Evolutionary conservation across 257 asterid genomes (phyloP), one percentile per base, ranked within the genome.

Genomic region (Schizonepeta tenuifolia): DNA sequence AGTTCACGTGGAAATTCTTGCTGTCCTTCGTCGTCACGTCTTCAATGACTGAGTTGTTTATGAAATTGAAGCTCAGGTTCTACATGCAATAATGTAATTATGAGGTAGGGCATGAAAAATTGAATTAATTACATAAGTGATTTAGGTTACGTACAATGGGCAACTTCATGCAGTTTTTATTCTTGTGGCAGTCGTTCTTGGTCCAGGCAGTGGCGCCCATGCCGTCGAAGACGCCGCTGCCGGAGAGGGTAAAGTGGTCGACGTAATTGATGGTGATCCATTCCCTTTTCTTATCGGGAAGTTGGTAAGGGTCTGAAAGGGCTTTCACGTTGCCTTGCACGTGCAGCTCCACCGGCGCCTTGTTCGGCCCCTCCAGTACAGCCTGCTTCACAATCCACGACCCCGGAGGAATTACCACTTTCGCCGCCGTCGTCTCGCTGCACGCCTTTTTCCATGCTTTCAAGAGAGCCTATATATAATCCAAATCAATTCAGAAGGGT

Each of bases 141-240:
- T 4, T 0, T 31, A 31, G 7, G 12, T 12, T 43, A 36, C 41
- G 9, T 8, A 44, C 53, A 5, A 15, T 15, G 0, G 56, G 56
- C 22, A 50, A 9, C 24, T 50, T 50, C 56, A 50, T 50, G 56
- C 56, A 50, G 11, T 50, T 50, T 2, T 50, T 50, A 18, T 50
- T 50, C 56, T 50, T 50, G 56, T 50, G 26, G 24, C 56, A 50
- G 12, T 50, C 56, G 56, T 49, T 49, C 56, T 49, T 49, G 56
- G 56, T 49, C 56, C 56, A 49, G 24, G 56, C 56, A 2, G 6
- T 6, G 21, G 17, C 7, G 56, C 56, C 56, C 56, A 49, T 15
- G 24, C 96, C 96, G 31, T 87, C 86, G 12, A 83, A 67, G 4
- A 76, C 58, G 8, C 96, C 93, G 1, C 75, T 79, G 18, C 91